Percentiles rank a stretch among this genome's conserved stretches.
Evolutionary conservation across 1,139 yeast genomes (phyloP).

Genomic region (Geotrichum histeridarum): DNA sequence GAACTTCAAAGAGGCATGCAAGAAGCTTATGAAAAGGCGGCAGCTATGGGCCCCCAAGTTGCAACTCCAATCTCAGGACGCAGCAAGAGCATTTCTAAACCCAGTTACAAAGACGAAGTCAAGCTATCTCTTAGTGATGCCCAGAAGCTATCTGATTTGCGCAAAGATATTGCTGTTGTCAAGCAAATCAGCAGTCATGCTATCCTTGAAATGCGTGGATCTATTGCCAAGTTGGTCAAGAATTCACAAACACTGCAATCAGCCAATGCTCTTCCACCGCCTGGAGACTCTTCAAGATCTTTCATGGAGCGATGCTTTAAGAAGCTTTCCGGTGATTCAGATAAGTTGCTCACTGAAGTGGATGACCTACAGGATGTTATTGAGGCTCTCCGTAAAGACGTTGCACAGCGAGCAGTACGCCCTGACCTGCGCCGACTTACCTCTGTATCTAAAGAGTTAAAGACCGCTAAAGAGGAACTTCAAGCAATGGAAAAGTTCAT

Average conservation of each 20-base stretch:
- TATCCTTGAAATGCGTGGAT: slow-evolving; percentile 42
- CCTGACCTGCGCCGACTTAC: slow-evolving; percentile 72
- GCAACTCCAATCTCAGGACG: not conserved
- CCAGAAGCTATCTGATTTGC: slow-evolving; percentile 40
- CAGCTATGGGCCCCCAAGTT: not conserved
- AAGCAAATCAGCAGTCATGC: slow-evolving; percentile 53
- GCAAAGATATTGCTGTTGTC: slow-evolving; percentile 58
- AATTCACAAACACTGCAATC: slow-evolving; percentile 49
- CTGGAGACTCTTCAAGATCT: slow-evolving; percentile 50
- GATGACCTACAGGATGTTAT: slow-evolving; percentile 91
- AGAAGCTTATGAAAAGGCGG: slow-evolving; percentile 9
- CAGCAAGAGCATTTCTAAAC: not conserved
- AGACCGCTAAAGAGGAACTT: slow-evolving; percentile 51
- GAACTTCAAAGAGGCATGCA: slow-evolving; percentile 15
- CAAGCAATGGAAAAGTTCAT: slow-evolving; percentile 58
- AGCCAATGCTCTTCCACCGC: slow-evolving; percentile 37
- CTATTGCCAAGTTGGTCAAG: slow-evolving; percentile 45
- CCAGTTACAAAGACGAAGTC: not conserved
- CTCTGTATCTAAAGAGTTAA: slow-evolving; percentile 60
- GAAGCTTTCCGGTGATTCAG: slow-evolving; percentile 73
- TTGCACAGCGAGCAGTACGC: slow-evolving; percentile 84
- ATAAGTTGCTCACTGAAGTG: slow-evolving; percentile 64
- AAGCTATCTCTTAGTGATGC: slow-evolving; percentile 21
- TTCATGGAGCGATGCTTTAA: slow-evolving; percentile 76
- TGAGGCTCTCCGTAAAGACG: slow-evolving; percentile 86